Conservation (phyloP, 2,329 filamentous ascomycete species). For the Xylariaceae sp. region DNA sequence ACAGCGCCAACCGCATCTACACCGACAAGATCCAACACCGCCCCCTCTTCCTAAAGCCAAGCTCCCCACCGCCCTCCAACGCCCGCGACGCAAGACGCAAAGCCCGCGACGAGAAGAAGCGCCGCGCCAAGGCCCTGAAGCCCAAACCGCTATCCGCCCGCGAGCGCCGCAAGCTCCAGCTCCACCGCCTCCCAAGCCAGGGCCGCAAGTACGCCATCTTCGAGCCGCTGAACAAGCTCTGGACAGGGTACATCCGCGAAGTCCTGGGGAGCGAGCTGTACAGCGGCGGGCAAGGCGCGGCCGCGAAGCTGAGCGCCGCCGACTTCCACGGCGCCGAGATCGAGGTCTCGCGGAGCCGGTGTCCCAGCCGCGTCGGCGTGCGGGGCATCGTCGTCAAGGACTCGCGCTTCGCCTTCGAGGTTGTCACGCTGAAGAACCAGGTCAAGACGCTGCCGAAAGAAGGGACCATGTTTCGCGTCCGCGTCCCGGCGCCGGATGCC, state of each 20-base stretch:
- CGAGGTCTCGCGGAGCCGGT: constrained; percentile 77
- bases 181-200: constrained; percentile 69
- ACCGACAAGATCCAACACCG: constrained; percentile 78
- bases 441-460: constrained; percentile 86
- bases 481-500: constrained; percentile 47
- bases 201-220: constrained; percentile 72
- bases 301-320: constrained; percentile 74
- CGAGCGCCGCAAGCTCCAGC: constrained; percentile 66
- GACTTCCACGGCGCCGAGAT: constrained; percentile 87
- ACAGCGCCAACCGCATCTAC: constrained; percentile 67
- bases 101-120: constrained; percentile 40
- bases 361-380: constrained; percentile 75
- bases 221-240: constrained; percentile 70
- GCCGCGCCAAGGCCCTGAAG: constrained; percentile 44
- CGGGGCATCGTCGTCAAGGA: constrained; percentile 86
- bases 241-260: constrained; percentile 81
- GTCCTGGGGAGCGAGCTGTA: constrained; percentile 62
- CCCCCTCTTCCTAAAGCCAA: constrained; percentile 72
- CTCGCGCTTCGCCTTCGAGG: constrained; percentile 77
- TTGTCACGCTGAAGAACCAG: constrained; percentile 68
- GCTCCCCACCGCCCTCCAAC: constrained; percentile 60
- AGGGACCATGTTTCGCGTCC: constrained; percentile 77
- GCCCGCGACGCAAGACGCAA: constrained; percentile 49
- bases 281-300: constrained; percentile 54
- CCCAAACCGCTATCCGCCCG: constrained; percentile 72